Base-by-base conservation (phyloP, 2,329 filamentous ascomycete genomes). In the Trichoderma koningii region DNA sequence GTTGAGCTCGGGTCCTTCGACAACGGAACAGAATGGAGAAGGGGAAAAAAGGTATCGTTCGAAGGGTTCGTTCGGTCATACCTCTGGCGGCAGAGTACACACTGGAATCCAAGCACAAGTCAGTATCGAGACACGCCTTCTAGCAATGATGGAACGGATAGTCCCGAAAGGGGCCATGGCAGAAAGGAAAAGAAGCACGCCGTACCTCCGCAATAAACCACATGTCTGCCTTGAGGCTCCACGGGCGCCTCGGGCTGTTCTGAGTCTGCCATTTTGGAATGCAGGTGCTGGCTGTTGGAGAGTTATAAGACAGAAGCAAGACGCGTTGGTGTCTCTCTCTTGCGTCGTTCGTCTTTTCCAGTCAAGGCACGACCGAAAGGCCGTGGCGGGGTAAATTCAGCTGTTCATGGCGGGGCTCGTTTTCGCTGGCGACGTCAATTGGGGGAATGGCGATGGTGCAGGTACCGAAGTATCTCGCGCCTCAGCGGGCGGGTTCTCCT, bases 81-180 rank as follows among this genome's bases (percentile, higher is more conserved):
- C 86, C 83, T 89, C 87, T 62, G 87, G 86, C 42, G 87, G 87
- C 64, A 89, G 78, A 66, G 84, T 84, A 78, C 87, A 89, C 56
- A 89, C 87, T 89, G 70, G 23, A 47, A 41, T 21, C 19, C 38
- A 63, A 19, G 45, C 23, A 53, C 21, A 28, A 15, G 52, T 63
- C 42, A 51, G 38, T 21, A 44, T 3, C 15, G 48, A 38, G 12
- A 38, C n/a, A n/a, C n/a, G 26, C 50, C 19, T 12, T 12, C 14
- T 3, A 7, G 42, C 5, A 17, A 17, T 38, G 34, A 38, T 14
- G 34, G 30, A 17, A 34, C 38, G 21, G 17, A 34, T 59, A 42
- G 17, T 28, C 10, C 30, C 45, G 42, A 3, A 34, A 30, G n/a
- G 47, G 23, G 53, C n/a, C n/a, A n/a, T n/a, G 19, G 15, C 15